Percentiles rank a stretch among this genome's conserved stretches.
Evolutionary conservation across 345 rosid species (phyloP).

Genomic region (Mangifera indica): DNA sequence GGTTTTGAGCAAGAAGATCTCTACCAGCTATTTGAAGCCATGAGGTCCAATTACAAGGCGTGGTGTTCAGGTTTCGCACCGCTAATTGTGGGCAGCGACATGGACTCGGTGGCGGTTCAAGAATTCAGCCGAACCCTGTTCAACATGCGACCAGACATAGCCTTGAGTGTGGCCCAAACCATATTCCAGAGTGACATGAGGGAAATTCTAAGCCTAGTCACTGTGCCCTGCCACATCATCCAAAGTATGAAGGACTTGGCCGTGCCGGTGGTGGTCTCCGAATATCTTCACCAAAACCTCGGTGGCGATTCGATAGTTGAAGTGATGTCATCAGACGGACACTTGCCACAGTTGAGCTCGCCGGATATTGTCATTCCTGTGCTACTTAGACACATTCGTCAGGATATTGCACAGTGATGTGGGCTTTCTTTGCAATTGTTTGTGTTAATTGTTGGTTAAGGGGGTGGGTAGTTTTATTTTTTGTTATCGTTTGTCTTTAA

Average conservation of each 20-base stretch:
- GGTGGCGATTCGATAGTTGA: conserved; percentile 76
- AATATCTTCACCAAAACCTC: conserved; percentile 67
- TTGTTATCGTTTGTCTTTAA: not conserved
- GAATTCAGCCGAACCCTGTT: conserved; percentile 91
- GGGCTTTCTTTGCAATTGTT: not conserved
- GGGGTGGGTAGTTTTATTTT: not conserved
- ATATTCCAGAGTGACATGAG: conserved; percentile 83
- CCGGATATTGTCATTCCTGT: conserved; percentile 84
- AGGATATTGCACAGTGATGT: conserved; percentile 43
- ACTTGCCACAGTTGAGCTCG: conserved; percentile 92
- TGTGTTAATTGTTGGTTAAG: conserved; percentile 5
- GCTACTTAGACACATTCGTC: conserved; percentile 67
- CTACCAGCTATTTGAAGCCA: conserved; percentile 75
- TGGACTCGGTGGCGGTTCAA: conserved; percentile 84
- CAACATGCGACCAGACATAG: conserved; percentile 96
- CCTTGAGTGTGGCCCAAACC: conserved; percentile 64
- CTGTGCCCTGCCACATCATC: conserved; percentile 81
- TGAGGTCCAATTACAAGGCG: conserved; percentile 72
- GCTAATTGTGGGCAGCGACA: conserved; percentile 76
- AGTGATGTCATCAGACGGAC: conserved; percentile 80
- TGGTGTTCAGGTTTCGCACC: conserved; percentile 96
- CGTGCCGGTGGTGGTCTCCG: conserved; percentile 74
- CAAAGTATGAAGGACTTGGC: conserved; percentile 89
- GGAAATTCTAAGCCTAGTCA: conserved; percentile 46
- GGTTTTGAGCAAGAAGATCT: conserved; percentile 87